Conservation (phyloP, 2,329 filamentous ascomycete genomes). For the Hysterium pulicare region DNA sequence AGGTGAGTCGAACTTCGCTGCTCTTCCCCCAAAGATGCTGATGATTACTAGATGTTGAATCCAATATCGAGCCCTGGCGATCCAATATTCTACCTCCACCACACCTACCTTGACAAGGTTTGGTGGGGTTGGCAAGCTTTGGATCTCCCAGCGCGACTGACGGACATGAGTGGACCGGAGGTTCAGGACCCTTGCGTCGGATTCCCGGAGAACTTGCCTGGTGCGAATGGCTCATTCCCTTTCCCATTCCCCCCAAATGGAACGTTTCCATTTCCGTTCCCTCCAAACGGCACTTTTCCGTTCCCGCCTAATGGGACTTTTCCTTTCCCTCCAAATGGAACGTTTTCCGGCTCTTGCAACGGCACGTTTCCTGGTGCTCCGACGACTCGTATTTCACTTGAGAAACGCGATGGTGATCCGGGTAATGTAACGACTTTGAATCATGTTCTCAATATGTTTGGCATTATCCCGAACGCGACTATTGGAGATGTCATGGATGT, state of each 20-base stretch:
- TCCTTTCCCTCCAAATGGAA: background rate
- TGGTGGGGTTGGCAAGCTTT: background rate
- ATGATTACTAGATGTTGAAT: background rate
- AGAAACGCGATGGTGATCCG: slow-evolving; percentile 9
- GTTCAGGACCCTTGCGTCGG: background rate
- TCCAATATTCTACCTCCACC: background rate
- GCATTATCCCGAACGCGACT: slow-evolving; percentile 14
- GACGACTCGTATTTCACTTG: background rate
- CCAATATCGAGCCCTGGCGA: background rate
- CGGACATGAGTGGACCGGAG: background rate
- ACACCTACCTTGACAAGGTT: background rate
- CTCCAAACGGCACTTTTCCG: background rate
- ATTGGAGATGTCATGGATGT: slow-evolving; percentile 31
- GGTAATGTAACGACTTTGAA: slow-evolving; percentile 19
- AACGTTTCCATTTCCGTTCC: background rate
- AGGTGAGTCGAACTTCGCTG: too few relatives aligned
- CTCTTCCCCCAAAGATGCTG: too few relatives aligned
- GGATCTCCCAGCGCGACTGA: background rate
- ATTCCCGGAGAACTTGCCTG: background rate
- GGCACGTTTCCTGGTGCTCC: too few relatives aligned
- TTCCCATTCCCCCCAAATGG: background rate
- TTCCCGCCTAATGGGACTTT: background rate
- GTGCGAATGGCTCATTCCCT: background rate
- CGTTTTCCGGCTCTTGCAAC: too few relatives aligned
- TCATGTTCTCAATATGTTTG: slow-evolving; percentile 26